Base-by-base conservation (phyloP, 352 stramenopile genomes). In the Blastocystis hominis region DNA sequence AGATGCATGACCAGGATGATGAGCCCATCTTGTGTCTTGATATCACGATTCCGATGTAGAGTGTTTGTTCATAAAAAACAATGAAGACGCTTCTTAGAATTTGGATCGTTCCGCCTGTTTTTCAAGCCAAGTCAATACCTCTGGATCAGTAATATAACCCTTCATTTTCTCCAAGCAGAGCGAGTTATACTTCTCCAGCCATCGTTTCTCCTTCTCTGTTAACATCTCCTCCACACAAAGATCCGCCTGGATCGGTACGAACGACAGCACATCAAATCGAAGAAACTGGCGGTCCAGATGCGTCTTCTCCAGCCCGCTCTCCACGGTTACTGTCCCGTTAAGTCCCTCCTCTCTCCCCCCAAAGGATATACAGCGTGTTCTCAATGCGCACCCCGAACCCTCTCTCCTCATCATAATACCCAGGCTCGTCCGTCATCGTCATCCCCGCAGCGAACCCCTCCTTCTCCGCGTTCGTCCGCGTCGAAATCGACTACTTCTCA, bases 361-460 rank as follows among this genome's bases (percentile, higher is more conserved):
- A 30, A 75, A 87, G 93, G 77, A 94, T 94, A 87, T 98, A 92
- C 87, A 98, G 91, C 20, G 98, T 91, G 88, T 98, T 99, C 90
- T 99, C 97, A 84, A 99, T 99, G 77, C 97, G 95, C 88, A 99
- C 97, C 47, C 97, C 96, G 91, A 84, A 88, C 36, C 54, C 69
- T 15, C 30, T 15, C 40, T 66, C 38, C 88, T 96, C 92, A 88
- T 98, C 94, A 89, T 98, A 98, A 90, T 98, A 99, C 2, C 97
- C 97, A 50, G 97, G 97, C 89, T 97, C 97, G 89, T 99, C 98
- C 78, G 93, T 98, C 47, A 98, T 91, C 53, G 98, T 94, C 97
- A 99, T 99, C 30, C 96, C 95, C 53, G 92, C 91, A 86, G 93
- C 91, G 62, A 96, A 88, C 15, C 79, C 89, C 5, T 55, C 77